Conservation (phyloP, 768 basidiomycete genomes). For the Dioszegia crocea region DNA sequence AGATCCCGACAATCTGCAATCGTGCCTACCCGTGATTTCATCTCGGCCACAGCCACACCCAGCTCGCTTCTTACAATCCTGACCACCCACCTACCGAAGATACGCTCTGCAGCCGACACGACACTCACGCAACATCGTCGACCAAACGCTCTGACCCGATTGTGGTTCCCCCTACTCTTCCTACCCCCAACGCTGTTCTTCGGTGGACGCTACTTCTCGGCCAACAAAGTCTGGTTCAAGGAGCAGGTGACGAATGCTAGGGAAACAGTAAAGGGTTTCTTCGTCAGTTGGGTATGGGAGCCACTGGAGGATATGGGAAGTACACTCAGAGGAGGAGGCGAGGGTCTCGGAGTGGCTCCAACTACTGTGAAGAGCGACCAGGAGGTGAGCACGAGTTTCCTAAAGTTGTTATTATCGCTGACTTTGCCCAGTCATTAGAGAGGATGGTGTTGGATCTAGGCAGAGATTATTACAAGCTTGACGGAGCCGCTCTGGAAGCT, state of each 20-base stretch:
- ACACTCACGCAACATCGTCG: slow-evolving; percentile 56
- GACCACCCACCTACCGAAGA: slow-evolving; percentile 40
- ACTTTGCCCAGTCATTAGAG: slow-evolving; percentile 67
- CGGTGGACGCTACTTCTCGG: slow-evolving; percentile 57
- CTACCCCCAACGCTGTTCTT: slow-evolving; percentile 63
- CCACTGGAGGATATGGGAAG: slow-evolving; percentile 75
- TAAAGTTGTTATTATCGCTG: background rate
- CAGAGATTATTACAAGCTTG: slow-evolving; percentile 69
- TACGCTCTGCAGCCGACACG: slow-evolving; percentile 43
- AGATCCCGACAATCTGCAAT: slow-evolving; percentile 15
- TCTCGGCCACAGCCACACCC: slow-evolving; percentile 16
- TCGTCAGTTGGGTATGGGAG: slow-evolving; percentile 77
- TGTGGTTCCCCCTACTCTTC: slow-evolving; percentile 79
- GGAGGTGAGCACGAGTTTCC: slow-evolving; percentile 59
- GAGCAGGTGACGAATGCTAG: slow-evolving; percentile 60
- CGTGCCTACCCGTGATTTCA: slow-evolving; percentile 13
- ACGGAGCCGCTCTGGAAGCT: slow-evolving; percentile 60
- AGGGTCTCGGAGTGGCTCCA: slow-evolving; percentile 64
- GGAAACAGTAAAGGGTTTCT: slow-evolving; percentile 68
- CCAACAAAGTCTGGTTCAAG: slow-evolving; percentile 59
- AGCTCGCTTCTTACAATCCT: slow-evolving; percentile 32
- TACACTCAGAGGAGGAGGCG: slow-evolving; percentile 77
- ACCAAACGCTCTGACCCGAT: slow-evolving; percentile 63
- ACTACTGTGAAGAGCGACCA: slow-evolving; percentile 82
- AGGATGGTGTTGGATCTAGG: slow-evolving; percentile 86